Evolutionary conservation across 2,329 filamentous ascomycete genomes (phyloP), one percentile per base, ranked within the genome.

Genomic region (Colletotrichum zoysiae): DNA sequence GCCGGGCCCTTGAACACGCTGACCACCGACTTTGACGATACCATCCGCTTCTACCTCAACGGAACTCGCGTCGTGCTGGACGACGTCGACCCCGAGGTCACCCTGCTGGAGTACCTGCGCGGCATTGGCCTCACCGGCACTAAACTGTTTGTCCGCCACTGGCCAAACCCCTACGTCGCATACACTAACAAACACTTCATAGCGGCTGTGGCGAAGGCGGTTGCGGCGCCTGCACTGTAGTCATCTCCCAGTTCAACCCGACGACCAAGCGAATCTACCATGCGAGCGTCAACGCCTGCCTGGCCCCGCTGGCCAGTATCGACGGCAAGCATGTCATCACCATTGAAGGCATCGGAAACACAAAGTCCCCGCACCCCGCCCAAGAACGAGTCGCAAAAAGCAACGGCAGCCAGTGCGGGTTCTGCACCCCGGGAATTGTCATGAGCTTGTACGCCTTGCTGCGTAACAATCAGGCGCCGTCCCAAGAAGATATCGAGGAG

Each of bases 261-360:
- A 97, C 94, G 4, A 98, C 95, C 7, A 93, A 93, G 78, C 89
- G 93, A 80, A 93, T 98, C 76, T 98, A 98, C 79, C 95, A 99
- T 85, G 96, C 96, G 69, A 97, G 94, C 65, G 94, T 98, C 71
- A 99, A 99, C 80, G 96, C 96, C 53, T 99, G 96, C 80, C 86
- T 99, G 64, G 95, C 96, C 14, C 96, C 96, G 8, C 87, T 99
- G 58, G 93, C 95, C 75, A 97, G 95, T 77, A 89, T 98, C 55
- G 96, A 98, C 80, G 96, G 96, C 56, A 99, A 99, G 81, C 96
- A 99, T 87, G 94, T 98, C 78, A 95, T 99, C 79, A 99, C 96
- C 3, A 92, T 99, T 51, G 96, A 99, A 82, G 96, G 96, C 8
- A 98, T 99, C 77, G 96, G 96, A 14, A 93, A 92, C 79, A 91